phyloP scores from a whole-genome alignment of 345 rosid species.

The Populus deltoides region DNA sequence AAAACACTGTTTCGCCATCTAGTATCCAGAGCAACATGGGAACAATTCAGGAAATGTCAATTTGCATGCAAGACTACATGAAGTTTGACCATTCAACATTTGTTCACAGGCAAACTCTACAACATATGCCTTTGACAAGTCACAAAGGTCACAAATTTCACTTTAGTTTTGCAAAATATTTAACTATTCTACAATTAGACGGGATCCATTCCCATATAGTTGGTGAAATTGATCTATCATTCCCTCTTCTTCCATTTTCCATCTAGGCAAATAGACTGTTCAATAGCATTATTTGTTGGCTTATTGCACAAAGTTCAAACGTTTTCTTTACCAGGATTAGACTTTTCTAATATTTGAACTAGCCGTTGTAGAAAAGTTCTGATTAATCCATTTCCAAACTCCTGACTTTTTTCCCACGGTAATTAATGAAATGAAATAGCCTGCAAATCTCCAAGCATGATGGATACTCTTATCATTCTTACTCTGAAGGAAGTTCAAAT shows the following conservation, averaged over 20 bases:
- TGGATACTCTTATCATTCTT: too few species aligned
- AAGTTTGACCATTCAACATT: not conserved
- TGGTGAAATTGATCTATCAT: not conserved
- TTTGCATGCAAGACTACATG: not conserved
- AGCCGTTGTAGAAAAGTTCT: too few species aligned
- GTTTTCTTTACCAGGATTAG: too few species aligned
- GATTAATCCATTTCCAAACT: too few species aligned
- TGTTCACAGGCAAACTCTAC: not conserved
- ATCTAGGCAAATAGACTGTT: not conserved
- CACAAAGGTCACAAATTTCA: not conserved
- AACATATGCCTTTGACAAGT: not conserved
- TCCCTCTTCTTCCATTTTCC: not conserved
- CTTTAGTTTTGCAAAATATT: not conserved
- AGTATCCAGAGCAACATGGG: not conserved
- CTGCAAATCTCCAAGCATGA: too few species aligned
- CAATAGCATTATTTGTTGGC: not conserved
- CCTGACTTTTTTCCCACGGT: too few species aligned
- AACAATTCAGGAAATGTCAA: not conserved
- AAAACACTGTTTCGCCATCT: not conserved
- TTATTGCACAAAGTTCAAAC: too few species aligned
- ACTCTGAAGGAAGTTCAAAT: too few species aligned
- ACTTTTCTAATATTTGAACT: too few species aligned
- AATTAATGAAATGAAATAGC: too few species aligned
- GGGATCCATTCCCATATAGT: not conserved
- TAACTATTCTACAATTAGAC: not conserved